A percentile compares a stretch with the other conserved stretches of the same genome.
phyloP scores from a whole-genome alignment of 768 basidiomycete genomes.

The Xerocomus potaroensis region DNA sequence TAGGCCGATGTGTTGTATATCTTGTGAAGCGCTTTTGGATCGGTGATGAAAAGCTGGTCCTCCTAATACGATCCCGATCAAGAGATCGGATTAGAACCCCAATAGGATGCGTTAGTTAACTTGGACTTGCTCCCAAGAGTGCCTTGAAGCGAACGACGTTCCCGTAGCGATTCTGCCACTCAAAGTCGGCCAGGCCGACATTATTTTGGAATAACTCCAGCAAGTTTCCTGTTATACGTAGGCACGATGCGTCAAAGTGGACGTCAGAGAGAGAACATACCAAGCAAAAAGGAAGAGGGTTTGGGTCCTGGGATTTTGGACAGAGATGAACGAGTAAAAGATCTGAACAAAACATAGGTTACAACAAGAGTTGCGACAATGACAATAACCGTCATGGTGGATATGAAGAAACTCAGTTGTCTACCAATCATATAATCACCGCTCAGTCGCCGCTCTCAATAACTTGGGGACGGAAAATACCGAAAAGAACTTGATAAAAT shows the following conservation, averaged over 20 bases:
- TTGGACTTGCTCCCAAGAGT: slow-evolving; percentile 21
- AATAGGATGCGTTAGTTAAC: not conserved
- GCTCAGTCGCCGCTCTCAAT: too few relatives aligned
- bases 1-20: slow-evolving; percentile 35
- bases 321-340: not conserved
- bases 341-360: not conserved
- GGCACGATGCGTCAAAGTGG: not conserved
- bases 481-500: too few relatives aligned
- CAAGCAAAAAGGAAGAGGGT: not conserved
- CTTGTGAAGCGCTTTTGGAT: slow-evolving; percentile 41
- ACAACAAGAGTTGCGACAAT: slow-evolving; percentile 2
- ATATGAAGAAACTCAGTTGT: too few relatives aligned
- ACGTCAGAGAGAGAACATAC: not conserved
- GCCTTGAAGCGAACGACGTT: slow-evolving; percentile 26
- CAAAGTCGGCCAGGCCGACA: slow-evolving; percentile 22
- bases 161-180: slow-evolving; percentile 31
- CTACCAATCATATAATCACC: too few relatives aligned
- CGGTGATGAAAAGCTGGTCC: slow-evolving; percentile 42
- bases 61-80: slow-evolving; percentile 30
- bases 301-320: slow-evolving; percentile 1
- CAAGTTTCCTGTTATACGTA: slow-evolving; percentile 6
- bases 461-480: too few relatives aligned
- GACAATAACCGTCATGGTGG: slow-evolving; percentile 9
- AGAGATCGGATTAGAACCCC: slow-evolving; percentile 4
- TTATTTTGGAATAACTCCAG: slow-evolving; percentile 23